Percentiles rank a stretch among this genome's conserved stretches.
These are phyloP conservation scores for Canariomyces notabilis DNA, from an alignment of 2,329 filamentous ascomycete species.

Conservation along the genomic window DNA sequence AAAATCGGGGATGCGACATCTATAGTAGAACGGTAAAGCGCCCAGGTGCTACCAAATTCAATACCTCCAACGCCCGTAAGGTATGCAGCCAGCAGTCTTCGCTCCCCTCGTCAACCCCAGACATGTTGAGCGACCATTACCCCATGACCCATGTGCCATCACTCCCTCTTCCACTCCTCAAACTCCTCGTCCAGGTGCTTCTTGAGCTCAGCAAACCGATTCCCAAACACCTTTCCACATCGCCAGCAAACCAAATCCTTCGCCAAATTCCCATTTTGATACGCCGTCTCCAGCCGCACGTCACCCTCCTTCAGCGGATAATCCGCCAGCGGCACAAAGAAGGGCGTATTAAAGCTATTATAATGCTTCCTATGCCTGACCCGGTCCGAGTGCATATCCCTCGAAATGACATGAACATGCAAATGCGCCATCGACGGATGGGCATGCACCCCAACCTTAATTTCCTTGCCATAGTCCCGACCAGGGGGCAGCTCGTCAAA, in stretches of 20 bases:
- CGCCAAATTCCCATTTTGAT: slow-evolving; percentile 53
- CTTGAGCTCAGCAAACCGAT: slow-evolving; percentile 69
- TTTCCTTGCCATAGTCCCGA: slow-evolving; percentile 71
- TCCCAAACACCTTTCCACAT: slow-evolving; percentile 69
- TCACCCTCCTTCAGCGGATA: slow-evolving; percentile 71
- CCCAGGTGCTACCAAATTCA: too few species aligned
- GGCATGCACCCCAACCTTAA: slow-evolving; percentile 77
- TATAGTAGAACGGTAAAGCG: too few species aligned
- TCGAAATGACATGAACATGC: slow-evolving; percentile 81
- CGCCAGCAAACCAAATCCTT: slow-evolving; percentile 76
- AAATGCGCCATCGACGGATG: slow-evolving; percentile 88
- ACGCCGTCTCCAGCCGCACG: slow-evolving; percentile 51
- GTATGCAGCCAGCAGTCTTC: too few species aligned
- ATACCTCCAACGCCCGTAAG: too few species aligned
- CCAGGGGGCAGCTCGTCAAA: slow-evolving; percentile 64
- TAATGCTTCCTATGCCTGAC: slow-evolving; percentile 85
- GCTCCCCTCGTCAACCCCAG: too few species aligned
- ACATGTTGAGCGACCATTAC: too few species aligned
- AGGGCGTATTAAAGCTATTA: slow-evolving; percentile 82
- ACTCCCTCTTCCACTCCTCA: slow-evolving; percentile 39
- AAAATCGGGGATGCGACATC: too few species aligned
- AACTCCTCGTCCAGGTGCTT: slow-evolving; percentile 61
- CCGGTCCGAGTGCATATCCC: slow-evolving; percentile 68
- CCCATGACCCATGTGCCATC: too few species aligned
- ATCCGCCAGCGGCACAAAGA: slow-evolving; percentile 72